A percentile compares a stretch with the other conserved stretches of the same genome.
phyloP scores from a whole-genome alignment of 768 basidiomycete genomes.

The Lactarius trivialis region DNA sequence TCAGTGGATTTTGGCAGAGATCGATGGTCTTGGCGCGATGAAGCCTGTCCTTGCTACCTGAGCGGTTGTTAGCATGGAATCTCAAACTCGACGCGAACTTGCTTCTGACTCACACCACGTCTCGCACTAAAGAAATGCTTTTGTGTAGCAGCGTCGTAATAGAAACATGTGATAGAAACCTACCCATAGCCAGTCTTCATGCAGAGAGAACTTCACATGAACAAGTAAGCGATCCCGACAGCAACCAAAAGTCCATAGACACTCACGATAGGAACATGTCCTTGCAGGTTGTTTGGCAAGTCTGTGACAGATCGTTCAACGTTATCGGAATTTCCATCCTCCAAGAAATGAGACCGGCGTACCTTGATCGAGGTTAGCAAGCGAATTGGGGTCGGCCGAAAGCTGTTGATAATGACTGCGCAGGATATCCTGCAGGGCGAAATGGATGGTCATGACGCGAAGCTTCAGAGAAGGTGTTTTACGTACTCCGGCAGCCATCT shows the following conservation, averaged over 20 bases:
- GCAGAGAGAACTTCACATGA: conserved; percentile 63
- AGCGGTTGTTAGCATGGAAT: not conserved
- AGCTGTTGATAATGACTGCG: conserved; percentile 89
- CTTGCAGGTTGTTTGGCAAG: conserved; percentile 91
- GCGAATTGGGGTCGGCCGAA: conserved; percentile 89
- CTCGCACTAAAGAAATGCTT: conserved; percentile 59
- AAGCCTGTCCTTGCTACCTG: conserved; percentile 77
- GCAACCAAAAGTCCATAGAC: not conserved
- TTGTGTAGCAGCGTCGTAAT: not conserved
- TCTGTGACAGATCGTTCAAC: conserved; percentile 42
- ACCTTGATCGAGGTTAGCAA: conserved; percentile 95
- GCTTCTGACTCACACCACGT: conserved; percentile 78
- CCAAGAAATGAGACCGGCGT: not conserved
- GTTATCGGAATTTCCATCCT: not conserved
- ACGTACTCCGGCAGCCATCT: conserved; percentile 56
- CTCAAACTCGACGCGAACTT: not conserved
- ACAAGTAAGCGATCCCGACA: conserved; percentile 7
- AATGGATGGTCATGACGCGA: not conserved
- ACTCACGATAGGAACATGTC: conserved; percentile 87
- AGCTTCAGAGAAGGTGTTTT: not conserved
- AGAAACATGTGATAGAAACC: conserved; percentile 26
- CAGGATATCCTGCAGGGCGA: conserved; percentile 61
- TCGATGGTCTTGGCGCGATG: conserved; percentile 86
- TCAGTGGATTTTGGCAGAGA: conserved; percentile 93
- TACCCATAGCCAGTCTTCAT: conserved; percentile 96